phyloP scores from a whole-genome alignment of 2,329 filamentous ascomycete species.

The Aureobasidium sp. region DNA sequence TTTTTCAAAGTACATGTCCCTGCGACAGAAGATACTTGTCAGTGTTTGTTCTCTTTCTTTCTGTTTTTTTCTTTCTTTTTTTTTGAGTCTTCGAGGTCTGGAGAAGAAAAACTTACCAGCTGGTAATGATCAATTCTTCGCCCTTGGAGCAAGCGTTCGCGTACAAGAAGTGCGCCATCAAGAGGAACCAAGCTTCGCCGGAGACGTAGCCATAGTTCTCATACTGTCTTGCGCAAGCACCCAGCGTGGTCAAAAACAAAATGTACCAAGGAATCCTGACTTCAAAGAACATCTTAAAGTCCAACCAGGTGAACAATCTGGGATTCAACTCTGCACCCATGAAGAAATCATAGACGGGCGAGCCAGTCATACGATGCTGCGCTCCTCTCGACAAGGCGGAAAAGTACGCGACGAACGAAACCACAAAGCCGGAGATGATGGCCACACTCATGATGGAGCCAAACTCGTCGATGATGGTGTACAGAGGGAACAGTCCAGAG shows the following conservation, averaged over 20 bases:
- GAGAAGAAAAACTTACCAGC: slow-evolving; percentile 46
- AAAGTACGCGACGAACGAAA: slow-evolving; percentile 70
- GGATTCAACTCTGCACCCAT: slow-evolving; percentile 77
- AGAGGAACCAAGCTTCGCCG: slow-evolving; percentile 73
- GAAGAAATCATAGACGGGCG: slow-evolving; percentile 70
- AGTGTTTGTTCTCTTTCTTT: too few species aligned
- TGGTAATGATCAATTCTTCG: slow-evolving; percentile 75
- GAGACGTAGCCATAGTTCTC: slow-evolving; percentile 71
- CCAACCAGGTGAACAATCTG: slow-evolving; percentile 58
- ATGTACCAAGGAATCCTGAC: slow-evolving; percentile 83
- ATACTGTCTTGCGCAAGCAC: slow-evolving; percentile 66
- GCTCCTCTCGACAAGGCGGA: slow-evolving; percentile 68
- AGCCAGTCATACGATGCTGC: slow-evolving; percentile 81
- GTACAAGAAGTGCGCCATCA: slow-evolving; percentile 79
- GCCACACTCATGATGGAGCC: slow-evolving; percentile 81
- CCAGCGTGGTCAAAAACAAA: slow-evolving; percentile 62
- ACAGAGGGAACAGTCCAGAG: slow-evolving; percentile 70
- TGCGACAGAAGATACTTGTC: too few species aligned
- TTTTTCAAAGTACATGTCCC: slow-evolving; percentile 13
- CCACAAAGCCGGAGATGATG: slow-evolving; percentile 74
- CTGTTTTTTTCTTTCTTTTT: too few species aligned
- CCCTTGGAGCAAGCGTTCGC: slow-evolving; percentile 81
- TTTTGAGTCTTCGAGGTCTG: neutral
- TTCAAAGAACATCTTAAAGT: slow-evolving; percentile 88
- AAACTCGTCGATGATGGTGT: slow-evolving; percentile 84